Conservation (phyloP, 176 grass and related monocot species). For the Oryza australiensis region DNA sequence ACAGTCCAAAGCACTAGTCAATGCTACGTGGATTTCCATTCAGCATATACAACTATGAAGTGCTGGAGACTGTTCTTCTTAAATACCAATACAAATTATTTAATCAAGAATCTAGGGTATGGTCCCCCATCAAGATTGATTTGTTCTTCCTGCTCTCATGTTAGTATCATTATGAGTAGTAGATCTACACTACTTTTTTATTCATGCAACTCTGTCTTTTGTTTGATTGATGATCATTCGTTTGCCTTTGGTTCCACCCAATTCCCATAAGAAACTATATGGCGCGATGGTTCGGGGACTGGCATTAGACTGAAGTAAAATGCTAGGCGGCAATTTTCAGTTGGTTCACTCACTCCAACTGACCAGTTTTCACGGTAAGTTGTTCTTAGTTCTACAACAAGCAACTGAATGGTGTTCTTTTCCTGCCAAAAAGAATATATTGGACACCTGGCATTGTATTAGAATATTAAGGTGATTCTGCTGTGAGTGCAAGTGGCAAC, state of each 20-base stretch:
- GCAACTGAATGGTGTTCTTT: neutral
- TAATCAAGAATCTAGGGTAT: slow-evolving; percentile 27
- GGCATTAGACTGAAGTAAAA: neutral
- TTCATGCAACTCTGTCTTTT: slow-evolving; percentile 2
- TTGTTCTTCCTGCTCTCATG: slow-evolving; percentile 23
- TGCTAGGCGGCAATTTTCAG: neutral
- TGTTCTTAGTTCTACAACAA: neutral
- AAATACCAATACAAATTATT: slow-evolving; percentile 6
- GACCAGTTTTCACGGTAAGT: neutral
- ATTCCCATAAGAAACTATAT: neutral
- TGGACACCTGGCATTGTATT: neutral
- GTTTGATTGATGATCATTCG: neutral
- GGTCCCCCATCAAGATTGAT: slow-evolving; percentile 28
- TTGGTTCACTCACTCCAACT: neutral
- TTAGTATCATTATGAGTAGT: neutral
- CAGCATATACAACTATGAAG: slow-evolving; percentile 9
- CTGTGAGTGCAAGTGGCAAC: neutral
- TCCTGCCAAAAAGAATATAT: neutral
- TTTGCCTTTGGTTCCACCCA: slow-evolving; percentile 3
- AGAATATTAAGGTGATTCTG: slow-evolving; percentile 8
- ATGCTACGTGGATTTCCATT: slow-evolving; percentile 8
- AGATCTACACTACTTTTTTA: neutral
- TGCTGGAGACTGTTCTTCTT: slow-evolving; percentile 26
- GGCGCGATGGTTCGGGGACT: neutral
- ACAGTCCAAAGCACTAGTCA: slow-evolving; percentile 27